These are phyloP conservation scores for Fusarium mexicanum DNA, from an alignment of 2,329 filamentous ascomycete species.

Conservation along the genomic window DNA sequence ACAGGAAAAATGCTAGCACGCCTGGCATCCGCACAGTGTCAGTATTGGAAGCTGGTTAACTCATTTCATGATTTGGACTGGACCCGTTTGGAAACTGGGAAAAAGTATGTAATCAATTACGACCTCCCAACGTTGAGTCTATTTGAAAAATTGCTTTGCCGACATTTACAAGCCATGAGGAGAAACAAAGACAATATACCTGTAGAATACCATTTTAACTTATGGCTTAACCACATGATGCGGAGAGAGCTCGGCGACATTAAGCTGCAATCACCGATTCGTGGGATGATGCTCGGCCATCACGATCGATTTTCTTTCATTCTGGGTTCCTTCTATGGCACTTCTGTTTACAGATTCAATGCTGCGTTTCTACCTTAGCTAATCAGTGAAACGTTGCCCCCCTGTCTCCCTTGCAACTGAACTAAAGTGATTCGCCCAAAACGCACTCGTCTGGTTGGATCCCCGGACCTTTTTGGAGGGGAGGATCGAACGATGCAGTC, in stretches of 20 bases:
- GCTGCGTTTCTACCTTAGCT: background rate
- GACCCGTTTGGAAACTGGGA: background rate
- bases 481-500: constrained; percentile 43
- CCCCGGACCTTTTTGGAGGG: constrained; percentile 24
- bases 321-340: constrained; percentile 12
- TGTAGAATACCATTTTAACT: background rate
- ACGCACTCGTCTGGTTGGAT: constrained; percentile 22
- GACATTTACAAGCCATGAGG: background rate
- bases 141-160: background rate
- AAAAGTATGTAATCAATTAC: background rate
- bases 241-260: background rate
- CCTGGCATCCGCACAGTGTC: constrained; percentile 34
- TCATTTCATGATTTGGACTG: constrained; percentile 13
- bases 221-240: background rate
- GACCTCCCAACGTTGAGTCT: background rate
- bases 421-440: constrained; percentile 2
- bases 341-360: constrained; percentile 15
- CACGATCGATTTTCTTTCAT: constrained; percentile 24
- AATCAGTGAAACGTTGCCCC: constrained; percentile 10
- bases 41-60: constrained; percentile 4
- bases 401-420: background rate
- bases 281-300: constrained; percentile 4
- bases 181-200: background rate
- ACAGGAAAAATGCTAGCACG: constrained; percentile 10
- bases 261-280: constrained; percentile 9